Base-by-base conservation (phyloP, 2,329 filamentous ascomycete genomes). In the Aspergillus udagawae region DNA sequence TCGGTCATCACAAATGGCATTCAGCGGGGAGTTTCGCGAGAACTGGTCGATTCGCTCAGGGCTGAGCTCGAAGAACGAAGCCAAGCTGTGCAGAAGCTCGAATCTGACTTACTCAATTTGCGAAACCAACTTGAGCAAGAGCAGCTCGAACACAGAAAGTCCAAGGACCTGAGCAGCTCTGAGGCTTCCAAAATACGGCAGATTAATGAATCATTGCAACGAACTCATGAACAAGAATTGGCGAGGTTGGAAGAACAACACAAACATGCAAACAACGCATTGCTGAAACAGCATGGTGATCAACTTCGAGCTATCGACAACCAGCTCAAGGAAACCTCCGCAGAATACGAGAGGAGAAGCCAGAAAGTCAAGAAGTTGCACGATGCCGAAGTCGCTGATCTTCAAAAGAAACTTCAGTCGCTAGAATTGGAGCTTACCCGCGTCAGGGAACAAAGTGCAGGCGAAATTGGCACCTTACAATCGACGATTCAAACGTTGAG, bases 21-120 rank as follows among this genome's bases (percentile, higher is more conserved):
- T 10, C 87, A 94, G 64, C 92, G 93, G 67, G 93, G 93, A 3
- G 89, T 99, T 41, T 96, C 95, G n/a, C 85, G 93, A 44, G 91
- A 97, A 67, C 79, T 97, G 41, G 90, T 99, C 3, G 94, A 99
- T 71, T 88, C 89, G 1, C 79, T 99, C 32, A 86, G 91, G 51
- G 81, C 82, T 4, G 88, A 97, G 69, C 74, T 96, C 0, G 86
- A 89, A 58, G 87, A 93, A 58, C 91, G 88, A 61, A 86, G 86
- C 23, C 79, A 84, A 60, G 78, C 77, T 1, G 75, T 87, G 29
- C 79, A 85, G 58, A 82, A 82, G 47, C 70, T 84, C 29, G 83
- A 86, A 66, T 77, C 79, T 9, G 81, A 85, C 38, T 70, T 83
- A 27, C 71, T 86, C 48, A 77, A 75, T 21, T 66, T 84, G 8